Evolutionary conservation across 345 rosid genomes (phyloP).

Genomic region (Garcia nutans): DNA sequence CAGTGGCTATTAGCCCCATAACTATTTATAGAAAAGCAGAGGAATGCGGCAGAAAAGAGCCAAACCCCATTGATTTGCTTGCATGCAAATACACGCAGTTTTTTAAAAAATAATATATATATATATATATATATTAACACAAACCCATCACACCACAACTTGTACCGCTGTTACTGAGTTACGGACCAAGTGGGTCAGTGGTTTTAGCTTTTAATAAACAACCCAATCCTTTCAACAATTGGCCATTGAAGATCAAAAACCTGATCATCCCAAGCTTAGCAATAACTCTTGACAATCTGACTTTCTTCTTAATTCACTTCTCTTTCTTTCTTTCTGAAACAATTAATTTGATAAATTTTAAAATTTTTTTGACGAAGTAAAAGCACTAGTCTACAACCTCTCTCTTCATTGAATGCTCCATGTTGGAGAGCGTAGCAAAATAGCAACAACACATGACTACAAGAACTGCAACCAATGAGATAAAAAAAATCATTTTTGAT

Average conservation of each 20-base stretch:
- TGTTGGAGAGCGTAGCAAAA: conserved; percentile 11
- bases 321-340: not conserved
- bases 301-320: not conserved
- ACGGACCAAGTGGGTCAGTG: conserved; percentile 37
- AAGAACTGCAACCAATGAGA: too few relatives aligned
- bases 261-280: conserved; percentile 26
- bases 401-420: not conserved
- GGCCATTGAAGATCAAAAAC: conserved; percentile 29
- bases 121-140: not conserved
- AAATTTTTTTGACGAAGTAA: not conserved
- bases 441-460: not conserved
- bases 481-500: not conserved
- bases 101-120: too few relatives aligned
- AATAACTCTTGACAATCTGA: conserved; percentile 25
- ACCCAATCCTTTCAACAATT: conserved; percentile 32
- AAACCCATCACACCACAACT: not conserved
- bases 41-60: conserved; percentile 23
- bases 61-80: not conserved
- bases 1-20: conserved; percentile 32
- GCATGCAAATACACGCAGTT: conserved; percentile 8
- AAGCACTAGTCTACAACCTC: not conserved
- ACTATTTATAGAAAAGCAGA: conserved; percentile 30
- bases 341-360: not conserved
- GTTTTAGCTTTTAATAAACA: conserved; percentile 25
- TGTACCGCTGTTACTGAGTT: not conserved